Evolutionary conservation across 805 yeast genomes (phyloP).

Genomic region (Ogataea paradorogensis): DNA sequence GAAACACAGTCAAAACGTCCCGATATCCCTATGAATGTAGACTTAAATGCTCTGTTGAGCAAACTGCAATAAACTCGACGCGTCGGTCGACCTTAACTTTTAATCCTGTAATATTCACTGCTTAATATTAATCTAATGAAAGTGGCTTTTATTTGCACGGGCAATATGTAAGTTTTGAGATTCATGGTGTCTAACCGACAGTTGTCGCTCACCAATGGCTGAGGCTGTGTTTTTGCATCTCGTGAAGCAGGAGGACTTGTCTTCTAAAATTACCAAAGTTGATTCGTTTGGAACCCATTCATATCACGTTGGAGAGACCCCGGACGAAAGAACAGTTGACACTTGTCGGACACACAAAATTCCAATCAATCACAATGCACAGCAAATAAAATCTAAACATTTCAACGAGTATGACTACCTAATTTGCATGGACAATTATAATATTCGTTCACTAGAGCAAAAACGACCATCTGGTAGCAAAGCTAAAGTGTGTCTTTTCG

Average conservation of each 20-base stretch:
- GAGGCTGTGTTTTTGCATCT: slow-evolving; percentile 80
- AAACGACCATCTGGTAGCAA: slow-evolving; percentile 50
- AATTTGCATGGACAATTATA: slow-evolving; percentile 69
- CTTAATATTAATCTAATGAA: slow-evolving; percentile 14
- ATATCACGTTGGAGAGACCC: slow-evolving; percentile 78
- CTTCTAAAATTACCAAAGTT: slow-evolving; percentile 46
- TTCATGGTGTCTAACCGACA: slow-evolving; percentile 22
- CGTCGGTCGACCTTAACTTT: slow-evolving; percentile 12
- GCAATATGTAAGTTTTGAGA: slow-evolving; percentile 67
- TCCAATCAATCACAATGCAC: slow-evolving; percentile 72
- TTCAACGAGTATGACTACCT: slow-evolving; percentile 63
- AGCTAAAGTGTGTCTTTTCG: slow-evolving; percentile 63
- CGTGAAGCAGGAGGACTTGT: slow-evolving; percentile 50
- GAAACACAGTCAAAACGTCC: slow-evolving; percentile 4
- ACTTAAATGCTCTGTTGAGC: slow-evolving; percentile 21
- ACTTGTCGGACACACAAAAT: slow-evolving; percentile 72
- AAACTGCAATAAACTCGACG: slow-evolving; percentile 14
- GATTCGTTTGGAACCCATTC: slow-evolving; percentile 91
- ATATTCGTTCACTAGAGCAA: slow-evolving; percentile 47
- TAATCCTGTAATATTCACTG: background rate
- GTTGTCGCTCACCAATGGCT: slow-evolving; percentile 97
- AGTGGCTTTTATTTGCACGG: slow-evolving; percentile 89
- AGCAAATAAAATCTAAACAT: slow-evolving; percentile 53
- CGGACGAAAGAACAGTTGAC: slow-evolving; percentile 70
- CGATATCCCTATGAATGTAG: slow-evolving; percentile 15